These are phyloP conservation scores for Aureobasidium namibiae DNA, from an alignment of 2,329 filamentous ascomycete species.

Conservation along the genomic window DNA sequence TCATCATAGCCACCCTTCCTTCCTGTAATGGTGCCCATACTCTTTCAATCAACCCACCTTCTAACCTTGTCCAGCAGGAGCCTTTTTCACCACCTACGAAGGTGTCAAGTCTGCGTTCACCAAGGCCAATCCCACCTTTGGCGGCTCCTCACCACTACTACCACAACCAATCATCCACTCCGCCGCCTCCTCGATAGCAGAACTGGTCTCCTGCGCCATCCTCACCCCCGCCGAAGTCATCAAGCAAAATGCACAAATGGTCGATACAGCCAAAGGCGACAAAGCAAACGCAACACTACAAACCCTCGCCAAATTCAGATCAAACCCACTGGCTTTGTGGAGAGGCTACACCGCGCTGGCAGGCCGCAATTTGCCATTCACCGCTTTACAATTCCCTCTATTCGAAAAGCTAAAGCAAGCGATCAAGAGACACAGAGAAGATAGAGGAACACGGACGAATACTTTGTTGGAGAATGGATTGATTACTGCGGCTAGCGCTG, in stretches of 20 bases:
- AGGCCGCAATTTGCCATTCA: constrained; percentile 77
- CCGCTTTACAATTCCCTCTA: constrained; percentile 78
- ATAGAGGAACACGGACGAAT: constrained; percentile 28
- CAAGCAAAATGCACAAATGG: constrained; percentile 90
- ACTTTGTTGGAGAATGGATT: constrained; percentile 56
- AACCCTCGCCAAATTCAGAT: constrained; percentile 49
- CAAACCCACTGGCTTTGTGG: constrained; percentile 48
- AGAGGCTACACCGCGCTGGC: constrained; percentile 74
- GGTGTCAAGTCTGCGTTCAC: constrained; percentile 58
- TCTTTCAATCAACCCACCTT: constrained; percentile 5
- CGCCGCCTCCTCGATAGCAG: constrained; percentile 64
- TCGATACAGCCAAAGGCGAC: constrained; percentile 37
- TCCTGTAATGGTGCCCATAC: constrained; percentile 47
- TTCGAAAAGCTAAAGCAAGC: constrained; percentile 62
- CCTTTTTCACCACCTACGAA: constrained; percentile 90
- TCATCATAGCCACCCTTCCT: constrained; percentile 81
- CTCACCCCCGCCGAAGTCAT: constrained; percentile 84
- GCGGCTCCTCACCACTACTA: constrained; percentile 34
- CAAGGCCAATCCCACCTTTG: constrained; percentile 38
- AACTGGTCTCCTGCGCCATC: constrained; percentile 78
- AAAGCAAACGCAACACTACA: constrained; percentile 44
- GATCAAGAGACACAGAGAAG: constrained; percentile 41
- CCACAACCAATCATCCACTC: constrained; percentile 66
- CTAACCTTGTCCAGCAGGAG: constrained; percentile 50
- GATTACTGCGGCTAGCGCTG: constrained; percentile 67